Evolutionary conservation across 148 eudicot genomes (phyloP).

Genomic region (Fagopyrum esculentum): DNA sequence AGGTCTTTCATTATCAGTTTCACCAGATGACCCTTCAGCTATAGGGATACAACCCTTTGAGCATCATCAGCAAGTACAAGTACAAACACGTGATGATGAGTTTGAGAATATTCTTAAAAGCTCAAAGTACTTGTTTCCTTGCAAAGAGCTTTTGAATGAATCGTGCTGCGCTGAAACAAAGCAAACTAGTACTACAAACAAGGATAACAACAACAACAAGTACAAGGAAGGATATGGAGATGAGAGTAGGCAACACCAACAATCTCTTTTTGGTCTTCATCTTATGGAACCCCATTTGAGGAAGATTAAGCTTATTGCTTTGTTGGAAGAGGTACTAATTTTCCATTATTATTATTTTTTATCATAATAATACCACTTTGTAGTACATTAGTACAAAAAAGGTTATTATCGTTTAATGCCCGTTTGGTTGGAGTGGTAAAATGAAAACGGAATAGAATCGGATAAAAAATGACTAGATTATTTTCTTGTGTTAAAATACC

Average conservation of each 20-base stretch:
- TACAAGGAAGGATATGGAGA: constrained; percentile 20
- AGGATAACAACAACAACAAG: constrained; percentile 14
- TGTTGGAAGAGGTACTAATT: constrained; percentile 82
- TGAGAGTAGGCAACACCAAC: constrained; percentile 23
- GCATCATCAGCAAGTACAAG: constrained; percentile 17
- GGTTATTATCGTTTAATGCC: too few species aligned
- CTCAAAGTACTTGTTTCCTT: constrained; percentile 70
- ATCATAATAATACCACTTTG: too few species aligned
- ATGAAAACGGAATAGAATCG: too few species aligned
- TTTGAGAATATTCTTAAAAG: constrained; percentile 40
- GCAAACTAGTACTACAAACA: constrained; percentile 22
- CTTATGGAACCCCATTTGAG: constrained; percentile 70
- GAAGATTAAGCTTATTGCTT: constrained; percentile 60
- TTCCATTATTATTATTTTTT: too few species aligned
- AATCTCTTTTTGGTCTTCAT: constrained; percentile 44
- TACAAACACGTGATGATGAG: constrained; percentile 5
- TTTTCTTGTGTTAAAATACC: too few species aligned
- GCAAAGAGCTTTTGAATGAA: constrained; percentile 79
- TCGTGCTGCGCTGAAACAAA: constrained; percentile 59
- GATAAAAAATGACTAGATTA: too few species aligned
- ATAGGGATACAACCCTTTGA: constrained; percentile 78
- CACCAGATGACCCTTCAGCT: constrained; percentile 57
- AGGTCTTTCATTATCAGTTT: constrained; percentile 84
- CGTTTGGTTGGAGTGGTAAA: too few species aligned
- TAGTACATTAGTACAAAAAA: too few species aligned